phyloP scores from a whole-genome alignment of 805 yeast species.

The Jamesozyma jinghongensis region DNA sequence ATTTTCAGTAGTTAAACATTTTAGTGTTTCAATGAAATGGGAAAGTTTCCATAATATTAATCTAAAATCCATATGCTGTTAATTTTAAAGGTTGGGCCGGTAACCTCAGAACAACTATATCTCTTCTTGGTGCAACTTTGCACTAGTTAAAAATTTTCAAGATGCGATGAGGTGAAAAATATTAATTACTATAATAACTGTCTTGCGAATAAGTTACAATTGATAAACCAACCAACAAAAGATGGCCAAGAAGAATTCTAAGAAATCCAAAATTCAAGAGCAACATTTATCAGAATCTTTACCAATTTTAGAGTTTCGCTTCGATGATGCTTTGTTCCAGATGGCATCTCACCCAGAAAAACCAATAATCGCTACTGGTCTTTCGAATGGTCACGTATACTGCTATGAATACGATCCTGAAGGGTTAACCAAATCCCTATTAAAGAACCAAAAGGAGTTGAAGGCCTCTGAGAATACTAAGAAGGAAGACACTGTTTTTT shows the following conservation, averaged over 20 bases:
- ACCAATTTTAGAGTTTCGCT: conserved; percentile 33
- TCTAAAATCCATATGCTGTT: no score
- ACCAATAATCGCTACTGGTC: conserved; percentile 57
- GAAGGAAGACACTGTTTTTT: conserved; percentile 26
- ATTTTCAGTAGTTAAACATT: no score
- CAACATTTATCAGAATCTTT: conserved; percentile 6
- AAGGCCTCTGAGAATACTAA: conserved; percentile 20
- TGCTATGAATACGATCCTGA: conserved; percentile 51
- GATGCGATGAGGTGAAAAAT: no score
- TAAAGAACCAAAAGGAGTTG: conserved; percentile 5
- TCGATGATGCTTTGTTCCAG: conserved; percentile 62
- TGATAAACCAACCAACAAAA: no score
- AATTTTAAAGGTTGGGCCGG: no score
- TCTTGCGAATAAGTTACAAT: no score
- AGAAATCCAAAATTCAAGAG: conserved; percentile 13
- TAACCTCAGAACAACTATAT: no score
- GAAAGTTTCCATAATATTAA: no score
- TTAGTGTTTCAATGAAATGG: no score
- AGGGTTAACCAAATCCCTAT: conserved; percentile 30
- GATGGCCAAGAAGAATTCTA: conserved; percentile 11
- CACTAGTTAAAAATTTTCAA: no score
- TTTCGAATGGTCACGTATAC: conserved; percentile 73
- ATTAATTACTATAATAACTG: no score
- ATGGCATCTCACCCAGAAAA: conserved; percentile 68
- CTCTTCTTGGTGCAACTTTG: no score